Conservation (phyloP, 495 filamentous ascomycete species). For the Penicillium silybi region DNA sequence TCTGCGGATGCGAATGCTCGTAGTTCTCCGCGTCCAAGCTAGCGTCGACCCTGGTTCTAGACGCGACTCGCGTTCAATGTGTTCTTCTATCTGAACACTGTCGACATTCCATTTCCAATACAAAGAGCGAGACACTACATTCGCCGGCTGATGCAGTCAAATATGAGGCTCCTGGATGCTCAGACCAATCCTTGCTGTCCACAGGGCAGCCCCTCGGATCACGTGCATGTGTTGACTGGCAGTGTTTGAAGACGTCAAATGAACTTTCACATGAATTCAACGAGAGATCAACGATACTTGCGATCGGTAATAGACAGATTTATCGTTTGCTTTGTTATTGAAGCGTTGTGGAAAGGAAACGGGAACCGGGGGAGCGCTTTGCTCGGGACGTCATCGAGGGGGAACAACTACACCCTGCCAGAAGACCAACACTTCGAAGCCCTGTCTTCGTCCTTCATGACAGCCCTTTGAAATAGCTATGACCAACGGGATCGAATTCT, state of each 20-base stretch:
- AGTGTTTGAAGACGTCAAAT: not conserved
- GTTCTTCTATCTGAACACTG: not conserved
- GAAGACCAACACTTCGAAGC: not conserved
- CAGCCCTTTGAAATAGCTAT: slow-evolving; percentile 5
- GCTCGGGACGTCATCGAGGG: slow-evolving; percentile 23
- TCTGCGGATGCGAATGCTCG: not conserved
- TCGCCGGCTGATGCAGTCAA: slow-evolving; percentile 6
- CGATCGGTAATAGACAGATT: not conserved
- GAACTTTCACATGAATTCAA: not conserved
- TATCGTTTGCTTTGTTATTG: not conserved
- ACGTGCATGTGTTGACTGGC: not conserved
- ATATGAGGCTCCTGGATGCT: slow-evolving; percentile 24
- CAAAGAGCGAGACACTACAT: slow-evolving; percentile 2
- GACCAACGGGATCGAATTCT: slow-evolving; percentile 3
- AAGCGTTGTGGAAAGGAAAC: not conserved
- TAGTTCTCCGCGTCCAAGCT: not conserved
- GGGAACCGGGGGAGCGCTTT: not conserved
- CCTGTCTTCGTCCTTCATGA: not conserved
- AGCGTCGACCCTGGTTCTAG: not conserved
- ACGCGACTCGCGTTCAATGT: not conserved
- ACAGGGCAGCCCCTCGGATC: slow-evolving; percentile 10
- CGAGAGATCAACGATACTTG: not conserved
- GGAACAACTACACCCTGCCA: not conserved
- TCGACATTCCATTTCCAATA: not conserved
- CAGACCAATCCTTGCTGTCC: slow-evolving; percentile 4